These are phyloP conservation scores for Debaryomyces tyrocola DNA, from an alignment of 805 yeast species.

Conservation along the genomic window DNA sequence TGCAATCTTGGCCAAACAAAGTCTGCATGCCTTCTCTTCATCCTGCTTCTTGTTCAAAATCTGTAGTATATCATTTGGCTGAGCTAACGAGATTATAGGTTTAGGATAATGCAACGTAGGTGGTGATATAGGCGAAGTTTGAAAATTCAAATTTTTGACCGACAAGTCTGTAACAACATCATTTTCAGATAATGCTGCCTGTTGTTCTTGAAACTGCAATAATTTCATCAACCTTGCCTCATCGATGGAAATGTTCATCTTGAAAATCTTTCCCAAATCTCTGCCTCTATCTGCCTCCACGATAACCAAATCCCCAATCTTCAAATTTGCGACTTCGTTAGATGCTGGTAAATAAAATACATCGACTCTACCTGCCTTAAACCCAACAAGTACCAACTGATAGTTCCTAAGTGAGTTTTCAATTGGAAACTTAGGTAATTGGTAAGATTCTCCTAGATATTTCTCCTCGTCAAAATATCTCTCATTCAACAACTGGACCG, in stretches of 20 bases:
- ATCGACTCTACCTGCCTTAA: slow-evolving; percentile 79
- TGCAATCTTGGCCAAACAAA: slow-evolving; percentile 59
- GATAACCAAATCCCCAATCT: slow-evolving; percentile 67
- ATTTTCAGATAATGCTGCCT: slow-evolving; percentile 51
- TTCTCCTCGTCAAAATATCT: slow-evolving; percentile 30
- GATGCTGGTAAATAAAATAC: slow-evolving; percentile 60
- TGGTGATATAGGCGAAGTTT: slow-evolving; percentile 27
- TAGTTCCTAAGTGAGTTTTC: slow-evolving; percentile 35
- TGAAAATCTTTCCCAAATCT: slow-evolving; percentile 69
- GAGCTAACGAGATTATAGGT: slow-evolving; percentile 63
- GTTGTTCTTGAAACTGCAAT: slow-evolving; percentile 70
- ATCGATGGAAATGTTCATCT: slow-evolving; percentile 56
- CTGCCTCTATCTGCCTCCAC: slow-evolving; percentile 85
- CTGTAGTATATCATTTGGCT: slow-evolving; percentile 57
- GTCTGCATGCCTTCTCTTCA: slow-evolving; percentile 65
- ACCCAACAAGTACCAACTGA: slow-evolving; percentile 62
- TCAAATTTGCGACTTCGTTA: slow-evolving; percentile 26
- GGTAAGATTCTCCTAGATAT: slow-evolving; percentile 28
- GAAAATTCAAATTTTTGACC: slow-evolving; percentile 20
- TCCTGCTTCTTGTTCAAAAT: slow-evolving; percentile 59
- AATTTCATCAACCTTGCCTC: slow-evolving; percentile 69
- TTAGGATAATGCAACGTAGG: slow-evolving; percentile 63
- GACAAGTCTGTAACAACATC: slow-evolving; percentile 23
- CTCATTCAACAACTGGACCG: slow-evolving; percentile 24
- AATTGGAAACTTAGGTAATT: slow-evolving; percentile 36